These are phyloP conservation scores for Scheffersomyces coipomensis DNA, from an alignment of 805 yeast species.

Conservation along the genomic window DNA sequence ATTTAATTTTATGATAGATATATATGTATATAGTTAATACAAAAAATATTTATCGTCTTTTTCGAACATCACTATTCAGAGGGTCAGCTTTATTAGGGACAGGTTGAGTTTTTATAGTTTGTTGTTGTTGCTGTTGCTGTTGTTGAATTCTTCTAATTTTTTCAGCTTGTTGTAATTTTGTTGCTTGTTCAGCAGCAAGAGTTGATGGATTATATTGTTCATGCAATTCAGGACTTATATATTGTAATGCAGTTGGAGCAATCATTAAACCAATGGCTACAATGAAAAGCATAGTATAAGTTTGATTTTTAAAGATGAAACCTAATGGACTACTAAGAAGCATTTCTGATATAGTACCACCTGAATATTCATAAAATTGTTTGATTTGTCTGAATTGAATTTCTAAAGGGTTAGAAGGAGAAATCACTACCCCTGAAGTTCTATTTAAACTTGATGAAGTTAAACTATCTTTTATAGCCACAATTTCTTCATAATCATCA, in stretches of 20 bases:
- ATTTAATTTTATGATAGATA: constrained; percentile 8
- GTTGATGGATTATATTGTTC: constrained; percentile 14
- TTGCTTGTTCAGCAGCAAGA: background rate
- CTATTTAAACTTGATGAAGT: constrained; percentile 13
- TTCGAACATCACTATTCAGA: constrained; percentile 1
- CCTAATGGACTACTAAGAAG: constrained; percentile 41
- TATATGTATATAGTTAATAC: background rate
- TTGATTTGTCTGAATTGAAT: constrained; percentile 20
- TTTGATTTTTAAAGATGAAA: constrained; percentile 32
- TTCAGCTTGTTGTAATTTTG: background rate
- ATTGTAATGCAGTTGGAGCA: constrained; percentile 29
- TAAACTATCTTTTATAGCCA: constrained; percentile 22
- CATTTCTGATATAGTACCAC: constrained; percentile 29
- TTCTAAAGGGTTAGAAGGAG: constrained; percentile 15
- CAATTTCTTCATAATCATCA: constrained; percentile 10
- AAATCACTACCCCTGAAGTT: constrained; percentile 14
- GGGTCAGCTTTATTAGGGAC: constrained; percentile 1
- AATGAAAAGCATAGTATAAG: constrained; percentile 33
- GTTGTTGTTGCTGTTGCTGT: background rate
- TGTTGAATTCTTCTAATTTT: constrained; percentile 2
- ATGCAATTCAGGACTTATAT: constrained; percentile 38
- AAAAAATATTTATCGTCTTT: constrained; percentile 1
- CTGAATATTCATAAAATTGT: constrained; percentile 33
- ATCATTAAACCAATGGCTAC: constrained; percentile 25
- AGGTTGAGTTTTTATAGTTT: background rate